A percentile compares a stretch with the other conserved stretches of the same genome.
Evolutionary conservation across 2,329 filamentous ascomycete genomes (phyloP).

Genomic region (Chaetomiaceae sp.): DNA sequence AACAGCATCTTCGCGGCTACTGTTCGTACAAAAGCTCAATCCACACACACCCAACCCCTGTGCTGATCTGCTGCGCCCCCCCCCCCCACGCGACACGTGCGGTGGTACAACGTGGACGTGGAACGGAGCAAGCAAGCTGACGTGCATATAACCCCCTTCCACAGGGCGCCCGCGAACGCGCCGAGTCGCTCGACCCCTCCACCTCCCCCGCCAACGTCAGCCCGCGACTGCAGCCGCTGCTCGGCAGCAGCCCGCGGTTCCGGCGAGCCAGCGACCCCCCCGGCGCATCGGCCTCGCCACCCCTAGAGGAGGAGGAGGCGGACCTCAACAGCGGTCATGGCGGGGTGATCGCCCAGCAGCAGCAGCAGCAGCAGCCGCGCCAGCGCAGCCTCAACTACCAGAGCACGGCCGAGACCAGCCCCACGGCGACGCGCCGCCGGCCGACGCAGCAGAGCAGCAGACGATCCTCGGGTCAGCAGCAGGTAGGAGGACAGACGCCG

Average conservation of each 20-base stretch:
- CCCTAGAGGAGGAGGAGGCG: no score
- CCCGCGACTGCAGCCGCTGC: slow-evolving; percentile 20
- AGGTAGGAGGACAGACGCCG: background rate
- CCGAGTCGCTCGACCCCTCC: slow-evolving; percentile 20
- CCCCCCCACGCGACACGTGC: slow-evolving; percentile 4
- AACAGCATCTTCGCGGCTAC: slow-evolving; percentile 17
- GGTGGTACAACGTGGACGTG: no score
- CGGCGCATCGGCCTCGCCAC: slow-evolving; percentile 5
- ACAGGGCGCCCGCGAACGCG: slow-evolving; percentile 27
- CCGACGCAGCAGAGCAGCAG: slow-evolving; percentile 9
- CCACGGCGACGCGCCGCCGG: slow-evolving; percentile 15
- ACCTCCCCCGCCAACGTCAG: slow-evolving; percentile 11
- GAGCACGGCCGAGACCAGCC: slow-evolving; percentile 15
- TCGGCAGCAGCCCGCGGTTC: no score
- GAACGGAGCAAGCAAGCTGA: slow-evolving; percentile 1
- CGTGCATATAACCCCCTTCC: background rate
- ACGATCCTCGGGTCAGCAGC: slow-evolving; percentile 7
- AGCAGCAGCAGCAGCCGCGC: slow-evolving; percentile 17
- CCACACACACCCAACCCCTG: background rate
- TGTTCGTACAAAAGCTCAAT: slow-evolving; percentile 23
- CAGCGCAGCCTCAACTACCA: slow-evolving; percentile 24
- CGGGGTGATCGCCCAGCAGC: slow-evolving; percentile 21
- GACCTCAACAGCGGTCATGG: slow-evolving; percentile 18
- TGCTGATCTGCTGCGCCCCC: background rate
- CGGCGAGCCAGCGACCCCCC: slow-evolving; percentile 13